phyloP scores from a whole-genome alignment of 1,284 basidiomycete species.

The Trichosporon coremiiforme region DNA sequence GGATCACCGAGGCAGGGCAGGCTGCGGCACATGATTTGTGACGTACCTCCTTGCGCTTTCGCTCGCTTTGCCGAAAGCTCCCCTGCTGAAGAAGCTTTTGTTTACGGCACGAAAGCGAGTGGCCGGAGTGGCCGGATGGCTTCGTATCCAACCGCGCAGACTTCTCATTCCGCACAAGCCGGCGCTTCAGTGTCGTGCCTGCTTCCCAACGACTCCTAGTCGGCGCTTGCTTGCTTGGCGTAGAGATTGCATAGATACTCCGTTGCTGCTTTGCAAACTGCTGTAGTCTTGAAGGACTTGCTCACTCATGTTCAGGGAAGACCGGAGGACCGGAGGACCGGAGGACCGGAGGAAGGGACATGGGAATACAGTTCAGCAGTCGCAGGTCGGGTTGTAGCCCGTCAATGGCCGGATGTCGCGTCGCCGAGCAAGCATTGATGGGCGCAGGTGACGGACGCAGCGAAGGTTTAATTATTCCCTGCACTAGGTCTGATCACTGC shows the following conservation, averaged over 20 bases:
- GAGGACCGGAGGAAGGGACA: no score
- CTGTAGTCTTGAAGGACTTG: no score
- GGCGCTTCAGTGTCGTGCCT: no score
- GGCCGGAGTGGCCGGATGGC: not conserved
- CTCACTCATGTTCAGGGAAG: no score
- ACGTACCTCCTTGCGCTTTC: not conserved
- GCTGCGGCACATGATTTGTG: not conserved
- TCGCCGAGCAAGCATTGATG: not conserved
- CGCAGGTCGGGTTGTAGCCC: no score
- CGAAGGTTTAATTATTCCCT: not conserved
- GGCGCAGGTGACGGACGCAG: not conserved
- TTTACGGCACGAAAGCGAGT: not conserved
- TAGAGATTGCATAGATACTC: no score
- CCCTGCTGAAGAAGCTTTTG: not conserved
- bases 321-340: no score
- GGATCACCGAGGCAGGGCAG: not conserved
- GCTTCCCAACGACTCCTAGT: no score
- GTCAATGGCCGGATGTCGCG: no score
- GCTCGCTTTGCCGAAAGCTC: not conserved
- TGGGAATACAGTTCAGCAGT: no score
- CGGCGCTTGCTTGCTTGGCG: no score
- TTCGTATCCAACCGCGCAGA: not conserved
- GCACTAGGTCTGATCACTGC: not conserved
- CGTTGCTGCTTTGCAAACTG: no score
- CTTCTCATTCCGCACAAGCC: not conserved